Base-by-base conservation (phyloP, 179 eudicot species). In the Patellifolia procumbens region DNA sequence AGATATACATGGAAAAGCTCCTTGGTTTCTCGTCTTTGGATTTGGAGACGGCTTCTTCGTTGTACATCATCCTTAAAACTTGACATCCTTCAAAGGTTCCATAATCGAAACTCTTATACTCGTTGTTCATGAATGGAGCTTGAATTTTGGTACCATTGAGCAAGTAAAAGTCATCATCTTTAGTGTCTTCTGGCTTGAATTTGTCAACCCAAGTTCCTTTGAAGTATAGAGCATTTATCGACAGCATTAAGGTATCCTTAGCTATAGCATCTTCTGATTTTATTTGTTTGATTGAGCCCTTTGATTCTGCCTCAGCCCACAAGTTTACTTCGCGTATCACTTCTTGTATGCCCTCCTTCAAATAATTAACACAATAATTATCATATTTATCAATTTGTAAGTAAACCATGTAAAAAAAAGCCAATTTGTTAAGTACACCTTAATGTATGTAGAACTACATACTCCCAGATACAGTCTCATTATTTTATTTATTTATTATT, bases 1-100 rank as follows among this genome's bases (percentile, higher is more conserved):
- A 76, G 17, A 76, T 76, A 45, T 77, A 77, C 80, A 77, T 60
- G 1, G 74, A 69, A 46, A 77, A 77, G 5, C 68, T 70, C 49
- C 32, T 68, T 7, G 29, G 4, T 7, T 65, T 66, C 35, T 75
- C 52, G 3, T 49, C 74, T 9, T 46, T 8, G 0, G 3, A 15
- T 9, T 46, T 8, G 0, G 3, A 15, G 11, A 4, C 17, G 31
- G n/a, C 39, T 43, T 73, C 79, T 58, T 76, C 35, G 16, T 51
- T 46, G 20, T 70, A 77, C 2, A 32, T 49, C 74, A 77, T 69
- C 49, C 69, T n/a, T 19, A 77, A 32, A 1, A 77, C 31, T 20
- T 77, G 64, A 34, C 80, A 77, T 0, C 26, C 35, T 13, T 77
- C 62, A 11, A 77, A 35, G 1, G 68, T 69, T 20, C 74, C 75